Percentiles rank a stretch among this genome's conserved stretches.
Conservation (phyloP, 176 grass and related monocot genomes). For the Guadua angustifolia region DNA sequence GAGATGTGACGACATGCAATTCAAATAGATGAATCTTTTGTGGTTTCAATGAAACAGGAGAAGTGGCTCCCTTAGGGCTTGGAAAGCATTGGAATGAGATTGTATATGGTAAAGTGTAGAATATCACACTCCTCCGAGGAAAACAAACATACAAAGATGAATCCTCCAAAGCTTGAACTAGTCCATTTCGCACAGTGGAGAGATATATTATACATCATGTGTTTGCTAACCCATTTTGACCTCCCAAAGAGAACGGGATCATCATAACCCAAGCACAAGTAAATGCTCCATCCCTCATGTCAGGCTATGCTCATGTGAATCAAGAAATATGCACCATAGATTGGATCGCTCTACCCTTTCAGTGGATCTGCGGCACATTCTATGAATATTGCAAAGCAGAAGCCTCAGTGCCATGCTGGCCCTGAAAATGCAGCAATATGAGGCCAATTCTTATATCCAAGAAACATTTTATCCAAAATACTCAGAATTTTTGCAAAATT, state of each 20-base stretch:
- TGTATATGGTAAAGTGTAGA: background rate
- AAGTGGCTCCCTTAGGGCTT: constrained; percentile 9
- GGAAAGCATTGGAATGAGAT: background rate
- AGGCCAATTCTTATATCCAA: constrained; percentile 16
- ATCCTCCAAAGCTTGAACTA: constrained; percentile 17
- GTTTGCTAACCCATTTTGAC: background rate
- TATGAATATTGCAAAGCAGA: background rate
- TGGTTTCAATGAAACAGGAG: constrained; percentile 23
- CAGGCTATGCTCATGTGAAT: background rate
- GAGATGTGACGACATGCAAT: constrained; percentile 8
- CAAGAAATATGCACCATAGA: constrained; percentile 6
- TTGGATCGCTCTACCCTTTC: background rate
- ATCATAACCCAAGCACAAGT: background rate
- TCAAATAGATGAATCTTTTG: background rate
- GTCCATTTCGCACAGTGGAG: background rate
- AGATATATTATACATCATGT: background rate
- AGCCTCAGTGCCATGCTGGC: background rate
- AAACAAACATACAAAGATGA: background rate
- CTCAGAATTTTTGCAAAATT: constrained; percentile 4
- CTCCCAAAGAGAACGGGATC: background rate
- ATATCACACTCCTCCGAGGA: background rate
- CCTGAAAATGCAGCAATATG: background rate
- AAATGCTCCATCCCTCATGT: constrained; percentile 5
- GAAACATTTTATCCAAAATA: constrained; percentile 17
- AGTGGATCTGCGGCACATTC: background rate